phyloP scores from a whole-genome alignment of 768 basidiomycete species.

The Daedaleopsis sinensis region DNA sequence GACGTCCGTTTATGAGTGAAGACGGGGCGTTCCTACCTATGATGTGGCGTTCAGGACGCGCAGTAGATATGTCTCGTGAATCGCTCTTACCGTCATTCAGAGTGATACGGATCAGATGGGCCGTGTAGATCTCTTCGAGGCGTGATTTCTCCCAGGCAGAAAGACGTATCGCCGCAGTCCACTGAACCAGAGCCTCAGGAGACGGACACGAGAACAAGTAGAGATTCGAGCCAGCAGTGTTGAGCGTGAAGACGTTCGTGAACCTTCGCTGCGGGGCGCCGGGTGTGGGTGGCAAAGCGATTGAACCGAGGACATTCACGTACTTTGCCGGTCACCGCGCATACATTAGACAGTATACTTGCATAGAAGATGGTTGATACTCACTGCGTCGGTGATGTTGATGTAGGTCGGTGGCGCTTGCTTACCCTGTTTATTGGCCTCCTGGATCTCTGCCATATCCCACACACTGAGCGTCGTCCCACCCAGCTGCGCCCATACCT shows the following conservation, averaged over 20 bases:
- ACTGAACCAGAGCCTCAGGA: conserved; percentile 71
- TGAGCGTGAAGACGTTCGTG: conserved; percentile 84
- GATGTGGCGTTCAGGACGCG: not conserved
- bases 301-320: conserved; percentile 74
- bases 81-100: conserved; percentile 46
- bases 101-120: conserved; percentile 86
- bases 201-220: conserved; percentile 86
- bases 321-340: conserved; percentile 47
- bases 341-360: not conserved
- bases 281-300: conserved; percentile 61
- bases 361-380: conserved; percentile 33
- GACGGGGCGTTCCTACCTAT: conserved; percentile 54
- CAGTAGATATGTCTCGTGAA: not conserved
- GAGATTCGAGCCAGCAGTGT: conserved; percentile 91
- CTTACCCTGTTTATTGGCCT: conserved; percentile 75
- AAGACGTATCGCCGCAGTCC: conserved; percentile 90
- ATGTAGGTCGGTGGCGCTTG: conserved; percentile 88
- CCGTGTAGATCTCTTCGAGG: conserved; percentile 96
- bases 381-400: conserved; percentile 86
- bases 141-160: conserved; percentile 94
- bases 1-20: conserved; percentile 67
- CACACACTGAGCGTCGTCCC: conserved; percentile 89
- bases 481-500: conserved; percentile 89
- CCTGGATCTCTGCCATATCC: conserved; percentile 89
- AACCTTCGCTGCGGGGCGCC: conserved; percentile 58